Percentiles rank a stretch among this genome's conserved stretches.
Conservation (phyloP, 1,284 basidiomycete species). For the Moniliella sp. region DNA sequence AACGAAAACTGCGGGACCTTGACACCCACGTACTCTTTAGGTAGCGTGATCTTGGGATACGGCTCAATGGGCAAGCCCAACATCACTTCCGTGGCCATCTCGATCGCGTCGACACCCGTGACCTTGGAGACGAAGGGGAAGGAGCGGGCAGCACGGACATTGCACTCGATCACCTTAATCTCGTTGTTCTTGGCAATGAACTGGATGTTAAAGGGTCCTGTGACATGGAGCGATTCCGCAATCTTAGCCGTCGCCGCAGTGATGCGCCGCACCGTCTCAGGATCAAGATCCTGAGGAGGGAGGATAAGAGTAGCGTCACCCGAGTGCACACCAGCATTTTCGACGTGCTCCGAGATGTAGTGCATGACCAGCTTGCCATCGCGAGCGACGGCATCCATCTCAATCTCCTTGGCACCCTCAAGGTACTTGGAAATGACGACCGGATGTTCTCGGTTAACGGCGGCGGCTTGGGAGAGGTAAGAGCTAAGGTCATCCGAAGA, state of each 20-base stretch:
- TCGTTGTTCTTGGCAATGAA: constrained; percentile 99
- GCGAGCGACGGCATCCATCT: constrained; percentile 94
- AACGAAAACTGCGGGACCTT: constrained; percentile 98
- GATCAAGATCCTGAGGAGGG: constrained; percentile 90
- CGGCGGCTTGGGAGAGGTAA: constrained; percentile 84
- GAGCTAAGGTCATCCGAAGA: constrained; percentile 69
- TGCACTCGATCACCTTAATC: constrained; percentile 99
- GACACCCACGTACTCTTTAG: constrained; percentile 80
- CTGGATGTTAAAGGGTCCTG: constrained; percentile 96
- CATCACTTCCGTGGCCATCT: constrained; percentile 97
- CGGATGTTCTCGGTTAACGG: constrained; percentile 85
- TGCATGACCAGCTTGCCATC: constrained; percentile 97
- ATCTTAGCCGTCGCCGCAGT: constrained; percentile 93
- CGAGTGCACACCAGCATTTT: constrained; percentile 93
- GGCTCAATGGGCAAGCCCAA: constrained; percentile 65
- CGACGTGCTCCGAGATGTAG: constrained; percentile 96
- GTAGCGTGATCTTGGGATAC: constrained; percentile 68
- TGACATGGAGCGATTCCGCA: constrained; percentile 78
- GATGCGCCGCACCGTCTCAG: constrained; percentile 79
- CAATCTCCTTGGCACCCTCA: constrained; percentile 96
- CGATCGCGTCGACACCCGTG: constrained; percentile 85
- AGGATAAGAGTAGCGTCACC: constrained; percentile 93
- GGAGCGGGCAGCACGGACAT: constrained; percentile 83
- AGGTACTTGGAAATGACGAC: constrained; percentile 98
- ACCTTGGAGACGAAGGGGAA: constrained; percentile 99